Evolutionary conservation across 371 early-diverging fungal genomes (phyloP), one percentile per base, ranked within the genome.

Genomic region (Mucor circinelloides): DNA sequence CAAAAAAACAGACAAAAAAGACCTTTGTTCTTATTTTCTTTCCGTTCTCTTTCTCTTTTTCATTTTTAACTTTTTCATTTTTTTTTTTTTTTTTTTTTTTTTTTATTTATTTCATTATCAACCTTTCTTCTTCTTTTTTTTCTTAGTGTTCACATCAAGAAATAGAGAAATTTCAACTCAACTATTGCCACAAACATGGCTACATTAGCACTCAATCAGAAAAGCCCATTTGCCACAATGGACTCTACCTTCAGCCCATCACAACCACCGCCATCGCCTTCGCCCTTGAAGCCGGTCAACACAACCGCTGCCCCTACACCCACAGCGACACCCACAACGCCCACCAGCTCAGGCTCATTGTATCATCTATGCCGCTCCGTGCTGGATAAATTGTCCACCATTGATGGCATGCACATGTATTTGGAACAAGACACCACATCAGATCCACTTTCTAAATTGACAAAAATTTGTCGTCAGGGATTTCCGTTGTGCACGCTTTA

Each of bases 391-490:
- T 82, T 91, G 34, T 68, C 80, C 6, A 71, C 77, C 44, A 85
- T 91, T 3, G 86, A 87, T 4, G 87, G 85, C 59, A 86, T 91
- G 83, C 76, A 80, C 10, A 72, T 78, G 31, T 89, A 84, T 67
- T 70, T 90, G 31, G 82, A 87, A 27, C 48, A 68, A 15, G 66
- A 70, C 48, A 48, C 69, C 60, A 79, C 84, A 4, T 70, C 75
- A 46, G 94, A 96, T 74, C 98, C 98, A 12, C 86, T 97, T 31
- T 86, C 89, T 44, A 88, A 94, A 54, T 84, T 99, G 25, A 96
- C 95, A 91, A 78, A 84, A 28, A 90, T 94, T 58, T 94, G 96
- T 78, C 91, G 96, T n/a, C 88, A 93, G 56, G 99, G 97, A 10
- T 89, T 89, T 15, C 92, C 95, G 23, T 82, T 99, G 31, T 94